These are phyloP conservation scores for Cercospora beticola DNA, from an alignment of 2,329 filamentous ascomycete species.

Conservation along the genomic window DNA sequence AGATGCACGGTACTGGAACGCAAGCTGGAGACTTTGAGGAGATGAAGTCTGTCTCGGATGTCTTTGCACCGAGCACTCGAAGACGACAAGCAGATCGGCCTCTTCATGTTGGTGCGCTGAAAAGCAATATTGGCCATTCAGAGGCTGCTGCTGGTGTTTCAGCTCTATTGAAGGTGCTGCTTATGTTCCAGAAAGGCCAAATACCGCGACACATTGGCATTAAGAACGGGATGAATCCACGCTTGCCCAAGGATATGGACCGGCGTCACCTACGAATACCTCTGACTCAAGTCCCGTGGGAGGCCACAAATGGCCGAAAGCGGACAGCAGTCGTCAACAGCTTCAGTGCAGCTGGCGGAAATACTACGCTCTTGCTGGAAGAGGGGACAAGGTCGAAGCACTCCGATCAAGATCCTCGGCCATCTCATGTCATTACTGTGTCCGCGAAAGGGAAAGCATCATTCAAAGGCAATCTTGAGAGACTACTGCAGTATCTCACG, in stretches of 20 bases:
- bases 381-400: conserved; percentile 51
- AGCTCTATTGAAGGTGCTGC: conserved; percentile 63
- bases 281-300: conserved; percentile 49
- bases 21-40: conserved; percentile 22
- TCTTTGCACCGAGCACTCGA: conserved; percentile 20
- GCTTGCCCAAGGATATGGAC: conserved; percentile 57
- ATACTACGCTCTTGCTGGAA: conserved; percentile 66
- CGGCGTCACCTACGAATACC: conserved; percentile 59
- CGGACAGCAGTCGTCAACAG: conserved; percentile 60
- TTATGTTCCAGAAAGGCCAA: conserved; percentile 62
- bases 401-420: conserved; percentile 51
- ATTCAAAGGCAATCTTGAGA: conserved; percentile 57
- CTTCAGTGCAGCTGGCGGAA: conserved; percentile 70
- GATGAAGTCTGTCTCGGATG: conserved; percentile 18
- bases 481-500: conserved; percentile 56
- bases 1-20: conserved; percentile 27
- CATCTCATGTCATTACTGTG: conserved; percentile 59
- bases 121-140: conserved; percentile 35
- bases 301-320: conserved; percentile 27
- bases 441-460: conserved; percentile 55
- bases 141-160: conserved; percentile 43
- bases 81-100: conserved; percentile 16
- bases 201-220: conserved; percentile 69
- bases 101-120: conserved; percentile 30
- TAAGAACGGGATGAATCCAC: conserved; percentile 62